Evolutionary conservation across 148 eudicot genomes (phyloP), one percentile per base, ranked within the genome.

Genomic region (Amaranthus cruentus): DNA sequence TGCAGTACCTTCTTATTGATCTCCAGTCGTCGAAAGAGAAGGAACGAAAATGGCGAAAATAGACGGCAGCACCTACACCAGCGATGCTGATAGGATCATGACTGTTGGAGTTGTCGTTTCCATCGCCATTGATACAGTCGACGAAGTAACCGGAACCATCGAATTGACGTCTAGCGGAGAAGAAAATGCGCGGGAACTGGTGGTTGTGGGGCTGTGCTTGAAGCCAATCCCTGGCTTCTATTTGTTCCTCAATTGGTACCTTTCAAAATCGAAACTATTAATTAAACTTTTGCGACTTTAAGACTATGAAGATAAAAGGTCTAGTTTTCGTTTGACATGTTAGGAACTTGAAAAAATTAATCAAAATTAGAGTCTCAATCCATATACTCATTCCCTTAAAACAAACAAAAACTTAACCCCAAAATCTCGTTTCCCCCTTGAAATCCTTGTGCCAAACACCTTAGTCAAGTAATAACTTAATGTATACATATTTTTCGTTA

Each of bases 11-110:
- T 75, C 84, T 91, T 9, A 94, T 94, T 47, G 87, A 88, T 7
- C 84, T 85, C 98, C 98, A 94, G 66, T 94, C 88, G 48, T 83
- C 76, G 9, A 86, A 78, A n/a, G 96, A 89, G 77, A 94, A 94
- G 0, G 93, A 85, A 52, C 62, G 80, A 66, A 81, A 63, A 68
- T 82, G 85, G 18, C 77, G 87, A 69, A 94, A 94, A 75, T 77
- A 82, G 11, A 94, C 97, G 12, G 98, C 93, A 62, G 97, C 88
- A 46, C 98, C 98, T 6, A 94, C 72, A 9, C 98, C 98, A 13
- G 98, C 97, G 50, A 91, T 87, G 75, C 90, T 89, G 58, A 91
- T 81, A 62, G 87, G 72, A 64, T 87, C 79, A 21, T 66, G 62
- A 52, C 77, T 77, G 77, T 77, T 74, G 61, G 59, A 64, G 46